These are phyloP conservation scores for Sporothrix protearum DNA, from an alignment of 2,329 filamentous ascomycete species.

Conservation along the genomic window DNA sequence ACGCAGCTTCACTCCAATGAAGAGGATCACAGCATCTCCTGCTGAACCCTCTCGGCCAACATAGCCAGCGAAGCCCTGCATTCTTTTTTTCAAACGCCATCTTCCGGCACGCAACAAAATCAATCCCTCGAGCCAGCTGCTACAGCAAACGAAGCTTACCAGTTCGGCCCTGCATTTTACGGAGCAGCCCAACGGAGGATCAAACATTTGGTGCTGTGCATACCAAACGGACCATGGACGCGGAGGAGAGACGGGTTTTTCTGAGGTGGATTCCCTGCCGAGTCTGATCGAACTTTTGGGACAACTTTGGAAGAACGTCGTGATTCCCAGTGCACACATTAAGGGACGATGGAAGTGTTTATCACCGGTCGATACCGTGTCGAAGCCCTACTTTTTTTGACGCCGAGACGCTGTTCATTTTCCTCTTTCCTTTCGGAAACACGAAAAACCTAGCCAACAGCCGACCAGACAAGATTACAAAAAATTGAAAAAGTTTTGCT, in stretches of 20 bases:
- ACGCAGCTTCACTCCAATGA: slow-evolving; percentile 20
- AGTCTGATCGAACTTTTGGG: slow-evolving; percentile 20
- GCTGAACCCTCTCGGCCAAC: not conserved
- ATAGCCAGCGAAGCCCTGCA: not conserved
- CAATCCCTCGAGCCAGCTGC: not conserved
- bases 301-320: slow-evolving; percentile 20
- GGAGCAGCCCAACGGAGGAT: slow-evolving; percentile 4
- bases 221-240: not conserved
- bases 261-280: slow-evolving; percentile 20
- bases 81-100: slow-evolving; percentile 1
- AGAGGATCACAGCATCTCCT: slow-evolving; percentile 1
- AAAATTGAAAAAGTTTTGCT: slow-evolving; percentile 18
- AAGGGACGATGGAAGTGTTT: slow-evolving; percentile 23
- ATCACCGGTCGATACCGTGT: slow-evolving; percentile 18
- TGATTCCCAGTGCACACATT: slow-evolving; percentile 10
- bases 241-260: slow-evolving; percentile 3
- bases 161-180: slow-evolving; percentile 11
- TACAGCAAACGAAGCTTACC: slow-evolving; percentile 11
- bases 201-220: slow-evolving; percentile 1
- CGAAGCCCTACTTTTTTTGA: slow-evolving; percentile 15
- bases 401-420: slow-evolving; percentile 17
- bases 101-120: slow-evolving; percentile 10
- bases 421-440: not conserved
- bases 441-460: slow-evolving; percentile 14
- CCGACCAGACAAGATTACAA: slow-evolving; percentile 16